Conservation (phyloP, 805 yeast genomes). For the Lipomyces kockii region DNA sequence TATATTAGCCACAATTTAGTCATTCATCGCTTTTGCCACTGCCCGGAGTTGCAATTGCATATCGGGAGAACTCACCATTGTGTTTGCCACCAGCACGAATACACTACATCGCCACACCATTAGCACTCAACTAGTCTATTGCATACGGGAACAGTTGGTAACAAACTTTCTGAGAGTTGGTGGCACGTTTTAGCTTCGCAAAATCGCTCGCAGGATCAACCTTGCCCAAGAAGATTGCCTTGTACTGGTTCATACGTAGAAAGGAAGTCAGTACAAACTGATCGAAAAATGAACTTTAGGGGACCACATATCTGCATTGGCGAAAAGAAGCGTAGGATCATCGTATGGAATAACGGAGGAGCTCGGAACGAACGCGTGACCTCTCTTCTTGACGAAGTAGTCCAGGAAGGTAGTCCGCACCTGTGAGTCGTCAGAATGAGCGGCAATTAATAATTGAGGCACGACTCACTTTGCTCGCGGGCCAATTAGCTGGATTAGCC, state of each 20-base stretch:
- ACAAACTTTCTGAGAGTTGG: constrained; percentile 78
- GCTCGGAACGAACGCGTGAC: constrained; percentile 85
- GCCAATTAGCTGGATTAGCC: constrained; percentile 29
- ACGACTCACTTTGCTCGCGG: constrained; percentile 27
- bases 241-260: constrained; percentile 87
- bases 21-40: background rate
- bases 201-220: constrained; percentile 94
- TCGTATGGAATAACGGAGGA: constrained; percentile 97
- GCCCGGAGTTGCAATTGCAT: background rate
- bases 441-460: background rate
- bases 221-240: constrained; percentile 95
- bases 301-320: constrained; percentile 78
- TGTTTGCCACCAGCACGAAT: constrained; percentile 99
- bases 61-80: constrained; percentile 41
- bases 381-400: constrained; percentile 64
- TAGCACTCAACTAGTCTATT: constrained; percentile 1
- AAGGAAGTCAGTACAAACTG: constrained; percentile 4
- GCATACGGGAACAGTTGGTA: background rate
- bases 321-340: constrained; percentile 94
- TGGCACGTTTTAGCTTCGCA: constrained; percentile 82
- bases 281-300: background rate
- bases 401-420: constrained; percentile 87
- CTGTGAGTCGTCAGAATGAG: constrained; percentile 37
- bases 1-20: background rate
- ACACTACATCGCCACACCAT: constrained; percentile 51